A percentile compares a stretch with the other conserved stretches of the same genome.
phyloP scores from a whole-genome alignment of 257 asterid genomes.

The Avicennia marina region DNA sequence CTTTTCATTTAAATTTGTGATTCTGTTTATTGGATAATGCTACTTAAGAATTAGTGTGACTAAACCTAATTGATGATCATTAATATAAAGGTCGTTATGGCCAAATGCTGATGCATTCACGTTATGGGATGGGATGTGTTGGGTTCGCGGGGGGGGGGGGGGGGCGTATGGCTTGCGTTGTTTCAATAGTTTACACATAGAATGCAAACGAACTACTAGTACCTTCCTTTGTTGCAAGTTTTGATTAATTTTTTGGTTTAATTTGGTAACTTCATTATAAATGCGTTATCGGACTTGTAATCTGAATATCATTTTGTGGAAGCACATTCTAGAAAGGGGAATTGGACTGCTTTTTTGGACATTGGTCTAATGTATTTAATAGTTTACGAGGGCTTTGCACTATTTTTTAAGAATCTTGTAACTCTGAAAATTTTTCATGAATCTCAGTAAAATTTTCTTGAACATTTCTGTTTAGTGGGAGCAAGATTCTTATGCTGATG shows the following conservation, averaged over 20 bases:
- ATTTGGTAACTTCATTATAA: neutral
- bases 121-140: neutral
- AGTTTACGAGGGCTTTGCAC: too few relatives aligned
- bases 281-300: neutral
- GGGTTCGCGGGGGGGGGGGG: neutral
- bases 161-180: neutral
- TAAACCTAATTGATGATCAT: neutral
- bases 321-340: too few relatives aligned
- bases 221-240: neutral
- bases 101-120: conserved; percentile 7
- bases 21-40: neutral
- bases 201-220: neutral
- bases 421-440: too few relatives aligned
- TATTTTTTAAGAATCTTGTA: too few relatives aligned
- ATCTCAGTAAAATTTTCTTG: too few relatives aligned
- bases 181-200: neutral
- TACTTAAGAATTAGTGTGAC: neutral
- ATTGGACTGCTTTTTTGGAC: too few relatives aligned
- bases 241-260: too few relatives aligned
- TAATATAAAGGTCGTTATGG: neutral
- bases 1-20: neutral
- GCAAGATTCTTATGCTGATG: neutral
- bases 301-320: too few relatives aligned
- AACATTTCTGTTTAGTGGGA: neutral
- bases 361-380: too few relatives aligned